Base-by-base conservation (phyloP, 169 alveolate genomes). In the Plasmodium coatneyi region DNA sequence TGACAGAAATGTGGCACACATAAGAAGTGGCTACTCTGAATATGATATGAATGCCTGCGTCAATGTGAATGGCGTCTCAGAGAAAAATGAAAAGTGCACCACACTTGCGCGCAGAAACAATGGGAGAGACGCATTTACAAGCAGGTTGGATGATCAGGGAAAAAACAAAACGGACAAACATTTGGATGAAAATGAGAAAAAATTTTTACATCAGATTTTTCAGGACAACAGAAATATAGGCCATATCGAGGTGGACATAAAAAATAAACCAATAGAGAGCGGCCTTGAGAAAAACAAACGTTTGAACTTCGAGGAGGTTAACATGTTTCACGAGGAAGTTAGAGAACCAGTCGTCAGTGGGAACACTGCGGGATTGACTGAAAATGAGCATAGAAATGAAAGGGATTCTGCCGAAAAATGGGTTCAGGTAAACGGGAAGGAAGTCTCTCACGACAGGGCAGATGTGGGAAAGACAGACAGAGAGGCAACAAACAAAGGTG, bases 251-350 rank as follows among this genome's bases (percentile, higher is more conserved):
- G 78, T 52, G 70, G 79, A 25, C 43, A 39, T 16, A 16, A 28
- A 14, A 25, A 81, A 81, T 56, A 30, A 49, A 3, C 3, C 54
- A 28, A 2, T 32, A 32, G 52, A 22, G 25, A 81, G 25, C n/a
- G 10, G 16, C 22, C 7, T 79, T 32, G 9, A 19, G 56, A 43
- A 43, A 79, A 79, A 10, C 19, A 79, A 39, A 16, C 46, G n/a
- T 41, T 79, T 79, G 19, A 79, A 79, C 22, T 32, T 79, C 12
- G 83, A 78, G 14, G 71, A 79, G 30, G 19, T 79, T 10, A 79
- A 41, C 14, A 79, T 79, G 56, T 41, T 79, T 41, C 71, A 39
- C 16, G 16, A 6, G 30, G 39, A 79, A 10, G 52, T 76, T 32
- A 39, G 19, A 9, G 54, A 14, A 25, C 36, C 76, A 5, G 36